Conservation (phyloP, 495 filamentous ascomycete genomes). For the Xylaria scruposa region DNA sequence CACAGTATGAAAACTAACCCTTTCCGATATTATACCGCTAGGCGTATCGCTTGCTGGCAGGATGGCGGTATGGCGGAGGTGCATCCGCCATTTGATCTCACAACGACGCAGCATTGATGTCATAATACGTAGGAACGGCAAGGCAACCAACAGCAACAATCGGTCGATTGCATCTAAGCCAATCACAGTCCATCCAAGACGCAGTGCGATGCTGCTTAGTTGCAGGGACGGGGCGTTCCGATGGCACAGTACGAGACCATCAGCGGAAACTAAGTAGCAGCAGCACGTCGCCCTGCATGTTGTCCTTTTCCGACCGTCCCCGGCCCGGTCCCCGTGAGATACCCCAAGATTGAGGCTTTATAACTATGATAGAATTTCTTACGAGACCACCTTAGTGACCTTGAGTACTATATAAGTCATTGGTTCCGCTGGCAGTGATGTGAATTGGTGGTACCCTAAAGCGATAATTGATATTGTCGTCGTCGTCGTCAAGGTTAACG, state of each 20-base stretch:
- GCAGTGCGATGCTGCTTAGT: not conserved
- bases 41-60: not conserved
- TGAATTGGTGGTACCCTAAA: too few relatives aligned
- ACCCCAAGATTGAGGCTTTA: too few relatives aligned
- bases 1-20: too few relatives aligned
- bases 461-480: too few relatives aligned
- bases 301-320: not conserved
- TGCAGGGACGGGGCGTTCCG: not conserved
- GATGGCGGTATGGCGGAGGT: not conserved
- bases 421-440: too few relatives aligned
- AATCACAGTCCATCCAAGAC: not conserved
- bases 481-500: too few relatives aligned
- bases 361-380: too few relatives aligned
- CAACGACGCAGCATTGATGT: conserved; percentile 4
- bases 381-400: too few relatives aligned
- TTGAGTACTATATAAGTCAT: too few relatives aligned
- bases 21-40: too few relatives aligned
- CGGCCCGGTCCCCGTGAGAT: too few relatives aligned
- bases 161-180: not conserved
- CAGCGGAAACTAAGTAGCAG: not conserved
- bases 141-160: not conserved
- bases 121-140: not conserved
- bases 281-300: not conserved
- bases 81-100: not conserved
- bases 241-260: too few relatives aligned